These are phyloP conservation scores for Echium plantagineum DNA, from an alignment of 257 asterid genomes.

Conservation along the genomic window DNA sequence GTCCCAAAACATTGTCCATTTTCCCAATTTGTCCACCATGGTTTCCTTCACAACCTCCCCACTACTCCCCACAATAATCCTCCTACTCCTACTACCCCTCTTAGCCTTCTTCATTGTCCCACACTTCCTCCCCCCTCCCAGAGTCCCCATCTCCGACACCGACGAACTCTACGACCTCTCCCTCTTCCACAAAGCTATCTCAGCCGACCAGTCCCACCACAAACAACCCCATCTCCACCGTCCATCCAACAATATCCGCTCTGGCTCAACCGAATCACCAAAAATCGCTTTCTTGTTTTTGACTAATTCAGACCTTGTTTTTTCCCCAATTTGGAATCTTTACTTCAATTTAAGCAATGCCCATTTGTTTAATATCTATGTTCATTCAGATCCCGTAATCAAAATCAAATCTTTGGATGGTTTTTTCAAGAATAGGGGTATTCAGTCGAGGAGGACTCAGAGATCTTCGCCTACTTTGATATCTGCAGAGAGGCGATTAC, in stretches of 20 bases:
- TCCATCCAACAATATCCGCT: conserved; percentile 56
- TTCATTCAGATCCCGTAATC: conserved; percentile 66
- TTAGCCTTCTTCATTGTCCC: conserved; percentile 55
- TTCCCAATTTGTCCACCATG: neutral
- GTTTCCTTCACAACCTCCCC: conserved; percentile 38
- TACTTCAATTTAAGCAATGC: conserved; percentile 37
- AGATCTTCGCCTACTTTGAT: conserved; percentile 76
- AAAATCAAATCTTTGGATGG: conserved; percentile 34
- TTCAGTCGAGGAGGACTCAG: conserved; percentile 66
- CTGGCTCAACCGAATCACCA: conserved; percentile 64
- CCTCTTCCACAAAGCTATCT: conserved; percentile 73
- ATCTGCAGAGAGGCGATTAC: conserved; percentile 60
- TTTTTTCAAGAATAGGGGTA: conserved; percentile 36
- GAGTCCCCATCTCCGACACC: conserved; percentile 48
- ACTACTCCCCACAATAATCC: conserved; percentile 51
- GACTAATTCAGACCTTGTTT: conserved; percentile 61
- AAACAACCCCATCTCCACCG: conserved; percentile 17
- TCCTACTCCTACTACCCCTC: conserved; percentile 53
- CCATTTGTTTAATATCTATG: conserved; percentile 57
- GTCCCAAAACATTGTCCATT: no score
- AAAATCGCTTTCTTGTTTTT: conserved; percentile 80
- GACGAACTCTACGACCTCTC: conserved; percentile 86
- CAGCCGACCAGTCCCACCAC: conserved; percentile 27
- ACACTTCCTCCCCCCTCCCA: conserved; percentile 54
- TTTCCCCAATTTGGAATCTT: conserved; percentile 61